Evolutionary conservation across 2,329 filamentous ascomycete species (phyloP).

Genomic region (Pseudogymnoascus destructans): DNA sequence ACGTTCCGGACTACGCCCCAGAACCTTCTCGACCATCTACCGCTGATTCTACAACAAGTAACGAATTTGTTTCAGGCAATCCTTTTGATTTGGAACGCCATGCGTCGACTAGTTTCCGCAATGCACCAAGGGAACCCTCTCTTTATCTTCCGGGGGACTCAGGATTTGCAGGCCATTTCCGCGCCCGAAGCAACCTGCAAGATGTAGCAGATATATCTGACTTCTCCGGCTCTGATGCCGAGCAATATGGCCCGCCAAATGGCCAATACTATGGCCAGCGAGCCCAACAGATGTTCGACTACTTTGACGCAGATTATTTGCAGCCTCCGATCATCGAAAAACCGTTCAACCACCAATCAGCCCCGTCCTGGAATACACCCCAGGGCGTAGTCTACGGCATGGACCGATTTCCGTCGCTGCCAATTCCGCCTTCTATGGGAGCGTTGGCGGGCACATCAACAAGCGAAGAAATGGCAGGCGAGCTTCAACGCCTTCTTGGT

Average conservation of each 20-base stretch:
- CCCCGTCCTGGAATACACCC: conserved; percentile 14
- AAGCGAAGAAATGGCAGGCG: conserved; percentile 19
- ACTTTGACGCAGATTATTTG: background rate
- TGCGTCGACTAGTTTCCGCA: conserved; percentile 36
- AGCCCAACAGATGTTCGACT: background rate
- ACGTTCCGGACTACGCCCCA: conserved; percentile 40
- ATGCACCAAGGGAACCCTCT: conserved; percentile 18
- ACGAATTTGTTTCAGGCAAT: conserved; percentile 40
- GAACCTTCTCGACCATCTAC: conserved; percentile 42
- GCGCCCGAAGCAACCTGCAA: conserved; percentile 15
- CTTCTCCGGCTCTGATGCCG: conserved; percentile 22
- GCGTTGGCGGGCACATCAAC: conserved; percentile 20
- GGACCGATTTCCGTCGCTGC: conserved; percentile 16
- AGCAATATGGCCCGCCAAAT: conserved; percentile 10
- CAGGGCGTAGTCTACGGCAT: conserved; percentile 1
- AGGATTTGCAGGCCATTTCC: conserved; percentile 29
- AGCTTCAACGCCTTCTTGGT: conserved; percentile 19
- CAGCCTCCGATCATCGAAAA: conserved; percentile 10
- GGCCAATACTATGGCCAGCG: background rate
- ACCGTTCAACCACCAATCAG: background rate
- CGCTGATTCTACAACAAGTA: conserved; percentile 45
- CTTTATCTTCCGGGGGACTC: conserved; percentile 50
- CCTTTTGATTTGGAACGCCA: conserved; percentile 54
- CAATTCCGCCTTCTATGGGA: conserved; percentile 18
- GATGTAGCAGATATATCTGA: conserved; percentile 23